phyloP scores from a whole-genome alignment of 768 basidiomycete genomes.

The Boletus patriciae region DNA sequence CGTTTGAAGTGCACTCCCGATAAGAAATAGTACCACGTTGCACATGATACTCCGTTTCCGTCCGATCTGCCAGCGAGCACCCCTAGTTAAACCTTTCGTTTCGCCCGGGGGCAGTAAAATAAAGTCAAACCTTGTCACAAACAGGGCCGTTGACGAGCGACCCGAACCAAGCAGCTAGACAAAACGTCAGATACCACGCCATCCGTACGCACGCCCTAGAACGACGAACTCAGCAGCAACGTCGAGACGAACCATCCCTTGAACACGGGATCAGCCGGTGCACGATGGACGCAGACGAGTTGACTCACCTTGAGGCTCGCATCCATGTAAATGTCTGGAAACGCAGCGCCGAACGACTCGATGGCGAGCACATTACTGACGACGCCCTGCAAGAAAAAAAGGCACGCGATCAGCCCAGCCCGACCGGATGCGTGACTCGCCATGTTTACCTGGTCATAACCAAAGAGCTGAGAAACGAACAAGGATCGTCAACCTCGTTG shows the following conservation, averaged over 20 bases:
- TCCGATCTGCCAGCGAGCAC: conserved; percentile 20
- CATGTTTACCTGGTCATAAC: conserved; percentile 30
- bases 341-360: conserved; percentile 35
- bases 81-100: background rate
- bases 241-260: conserved; percentile 37
- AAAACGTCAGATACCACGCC: conserved; percentile 7
- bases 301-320: conserved; percentile 24
- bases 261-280: background rate
- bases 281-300: background rate
- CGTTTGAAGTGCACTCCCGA: conserved; percentile 33
- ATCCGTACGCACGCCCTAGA: background rate
- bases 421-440: background rate
- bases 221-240: conserved; percentile 26
- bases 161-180: conserved; percentile 34
- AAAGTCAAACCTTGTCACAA: conserved; percentile 29
- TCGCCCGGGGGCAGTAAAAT: background rate
- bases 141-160: conserved; percentile 32
- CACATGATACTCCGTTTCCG: conserved; percentile 30
- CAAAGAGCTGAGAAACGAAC: conserved; percentile 26
- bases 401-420: background rate
- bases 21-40: conserved; percentile 30
- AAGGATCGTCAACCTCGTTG: background rate
- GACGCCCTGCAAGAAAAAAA: conserved; percentile 24
- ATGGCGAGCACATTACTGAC: conserved; percentile 35
- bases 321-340: conserved; percentile 32